A percentile compares a stretch with the other conserved stretches of the same genome.
These are phyloP conservation scores for Agrocybe chaxingu DNA, from an alignment of 768 basidiomycete genomes.

Conservation along the genomic window DNA sequence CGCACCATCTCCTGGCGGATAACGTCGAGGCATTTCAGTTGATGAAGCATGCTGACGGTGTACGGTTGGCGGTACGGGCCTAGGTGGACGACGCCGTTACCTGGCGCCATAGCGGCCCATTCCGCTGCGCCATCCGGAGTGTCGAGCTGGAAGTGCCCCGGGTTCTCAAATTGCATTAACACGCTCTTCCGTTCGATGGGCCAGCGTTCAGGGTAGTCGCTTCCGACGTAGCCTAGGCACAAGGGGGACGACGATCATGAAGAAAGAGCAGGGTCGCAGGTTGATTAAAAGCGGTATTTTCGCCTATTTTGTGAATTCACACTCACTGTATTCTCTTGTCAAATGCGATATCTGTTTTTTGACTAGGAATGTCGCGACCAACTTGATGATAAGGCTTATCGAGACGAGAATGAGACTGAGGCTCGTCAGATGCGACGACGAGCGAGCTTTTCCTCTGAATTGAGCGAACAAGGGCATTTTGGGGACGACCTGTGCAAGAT, in stretches of 20 bases:
- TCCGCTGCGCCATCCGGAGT: conserved; percentile 23
- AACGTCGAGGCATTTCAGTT: conserved; percentile 32
- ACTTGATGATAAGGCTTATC: conserved; percentile 18
- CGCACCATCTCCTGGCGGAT: conserved; percentile 28
- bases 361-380: conserved; percentile 19
- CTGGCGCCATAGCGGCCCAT: conserved; percentile 28
- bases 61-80: conserved; percentile 28
- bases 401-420: conserved; percentile 16
- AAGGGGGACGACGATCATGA: neutral
- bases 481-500: conserved; percentile 1
- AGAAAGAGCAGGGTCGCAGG: neutral
- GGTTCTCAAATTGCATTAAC: conserved; percentile 30
- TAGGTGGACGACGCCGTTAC: conserved; percentile 28
- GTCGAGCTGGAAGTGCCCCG: conserved; percentile 26
- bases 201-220: conserved; percentile 30
- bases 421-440: conserved; percentile 9
- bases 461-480: conserved; percentile 4
- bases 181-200: conserved; percentile 26
- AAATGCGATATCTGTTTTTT: conserved; percentile 16
- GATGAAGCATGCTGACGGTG: conserved; percentile 33
- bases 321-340: conserved; percentile 24
- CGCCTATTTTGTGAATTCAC: conserved; percentile 1
- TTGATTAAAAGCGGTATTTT: conserved; percentile 4
- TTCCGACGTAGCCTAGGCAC: conserved; percentile 23
- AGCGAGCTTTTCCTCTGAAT: neutral